Evolutionary conservation across 2,329 filamentous ascomycete species (phyloP), one percentile per base, ranked within the genome.

Genomic region (Fusarium chaquense): DNA sequence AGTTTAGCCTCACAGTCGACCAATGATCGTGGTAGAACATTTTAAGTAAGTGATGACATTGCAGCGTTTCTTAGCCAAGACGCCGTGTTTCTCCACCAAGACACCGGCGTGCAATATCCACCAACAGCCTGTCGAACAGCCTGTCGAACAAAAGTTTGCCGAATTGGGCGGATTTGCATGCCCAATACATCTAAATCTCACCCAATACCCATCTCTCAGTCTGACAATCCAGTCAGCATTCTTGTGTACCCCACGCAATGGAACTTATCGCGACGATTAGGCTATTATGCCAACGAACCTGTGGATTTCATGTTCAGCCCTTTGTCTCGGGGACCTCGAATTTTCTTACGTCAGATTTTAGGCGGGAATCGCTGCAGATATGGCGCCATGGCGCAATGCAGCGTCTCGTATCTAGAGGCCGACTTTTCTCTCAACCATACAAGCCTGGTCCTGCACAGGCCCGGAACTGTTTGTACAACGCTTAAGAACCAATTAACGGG

Each of bases 321-420:
- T 35, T 20, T 16, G 24, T 30, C 4, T 51, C 35, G 49, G 24
- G n/a, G n/a, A 16, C 24, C 12, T 35, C 5, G 20, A 28, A 4
- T 36, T 8, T 5, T 62, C 59, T 62, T 8, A 62, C 33, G 59
- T 62, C 28, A 62, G 40, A 62, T 54, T 33, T 62, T 54, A 15
- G 24, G 6, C 11, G 10, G 2, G 8, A 28, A 13, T 18, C 18
- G 10, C 18, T n/a, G n/a, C 30, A 24, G 13, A 10, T 1, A 3
- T 62, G 18, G 33, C 41, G 44, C 43, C 1, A 62, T 46, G 26
- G 55, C 24, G 24, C 12, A 33, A 20, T 4, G 13, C 33, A 26
- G 45, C 45, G 46, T 54, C 12, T 54, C 40, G 45, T 53, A 35
- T 45, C 32, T 20, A 20, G 58, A 41, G 16, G 7, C 45, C 45